phyloP scores from a whole-genome alignment of 2,329 filamentous ascomycete species.

The Pseudogymnoascus sp. region DNA sequence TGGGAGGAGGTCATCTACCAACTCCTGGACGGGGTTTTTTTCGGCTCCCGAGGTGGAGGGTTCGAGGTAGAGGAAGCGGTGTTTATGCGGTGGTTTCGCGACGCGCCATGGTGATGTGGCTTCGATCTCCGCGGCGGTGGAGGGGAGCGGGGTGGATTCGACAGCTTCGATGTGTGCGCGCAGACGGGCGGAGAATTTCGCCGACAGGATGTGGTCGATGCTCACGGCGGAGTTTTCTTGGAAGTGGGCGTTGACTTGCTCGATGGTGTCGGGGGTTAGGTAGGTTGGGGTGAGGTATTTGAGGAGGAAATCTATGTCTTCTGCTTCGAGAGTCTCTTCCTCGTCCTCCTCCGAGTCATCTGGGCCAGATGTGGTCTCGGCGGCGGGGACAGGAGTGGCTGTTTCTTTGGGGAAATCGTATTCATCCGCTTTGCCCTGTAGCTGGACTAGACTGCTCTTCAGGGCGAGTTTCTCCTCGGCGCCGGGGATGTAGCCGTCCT shows the following conservation, averaged over 20 bases:
- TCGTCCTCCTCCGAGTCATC: slow-evolving; percentile 22
- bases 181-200: slow-evolving; percentile 69
- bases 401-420: slow-evolving; percentile 74
- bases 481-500: slow-evolving; percentile 84
- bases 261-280: slow-evolving; percentile 83
- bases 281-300: slow-evolving; percentile 88
- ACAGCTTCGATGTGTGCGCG: slow-evolving; percentile 62
- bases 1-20: slow-evolving; percentile 76
- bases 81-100: slow-evolving; percentile 87
- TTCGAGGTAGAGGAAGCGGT: slow-evolving; percentile 81
- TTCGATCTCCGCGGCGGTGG: slow-evolving; percentile 49
- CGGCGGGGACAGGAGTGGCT: slow-evolving; percentile 35
- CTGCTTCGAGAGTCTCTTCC: slow-evolving; percentile 56
- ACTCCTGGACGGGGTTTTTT: slow-evolving; percentile 61
- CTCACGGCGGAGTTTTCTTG: slow-evolving; percentile 77
- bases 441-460: slow-evolving; percentile 84
- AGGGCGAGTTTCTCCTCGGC: slow-evolving; percentile 82
- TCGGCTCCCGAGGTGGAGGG: slow-evolving; percentile 31
- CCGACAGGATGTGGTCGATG: slow-evolving; percentile 69
- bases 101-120: slow-evolving; percentile 59
- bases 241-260: slow-evolving; percentile 74
- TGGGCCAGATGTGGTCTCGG: slow-evolving; percentile 14
- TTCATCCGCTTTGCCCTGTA: slow-evolving; percentile 84
- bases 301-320: slow-evolving; percentile 82
- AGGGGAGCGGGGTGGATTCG: slow-evolving; percentile 45